Percentiles rank a stretch among this genome's conserved stretches.
These are phyloP conservation scores for Colletotrichum sp. DNA, from an alignment of 2,329 filamentous ascomycete genomes.

Conservation along the genomic window DNA sequence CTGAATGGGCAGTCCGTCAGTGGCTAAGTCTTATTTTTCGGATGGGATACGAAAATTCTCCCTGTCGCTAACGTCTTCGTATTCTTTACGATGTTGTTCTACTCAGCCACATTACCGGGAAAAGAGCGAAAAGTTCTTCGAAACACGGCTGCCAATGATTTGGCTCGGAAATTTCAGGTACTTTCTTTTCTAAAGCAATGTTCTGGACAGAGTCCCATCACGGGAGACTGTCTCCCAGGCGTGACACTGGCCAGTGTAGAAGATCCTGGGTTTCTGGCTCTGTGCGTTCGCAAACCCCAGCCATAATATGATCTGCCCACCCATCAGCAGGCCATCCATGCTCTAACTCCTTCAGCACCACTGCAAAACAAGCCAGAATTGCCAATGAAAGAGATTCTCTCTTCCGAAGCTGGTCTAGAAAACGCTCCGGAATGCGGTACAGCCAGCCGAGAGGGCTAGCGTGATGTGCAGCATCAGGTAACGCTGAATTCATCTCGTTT, in stretches of 20 bases:
- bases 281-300: background rate
- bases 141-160: accelerated
- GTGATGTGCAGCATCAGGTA: background rate
- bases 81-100: background rate
- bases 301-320: background rate
- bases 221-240: background rate
- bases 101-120: background rate
- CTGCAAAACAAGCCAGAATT: background rate
- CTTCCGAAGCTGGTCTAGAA: background rate
- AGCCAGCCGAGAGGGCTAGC: background rate
- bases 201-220: background rate
- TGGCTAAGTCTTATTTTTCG: background rate
- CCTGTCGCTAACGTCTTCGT: accelerated
- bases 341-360: background rate
- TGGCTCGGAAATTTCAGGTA: background rate
- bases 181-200: background rate
- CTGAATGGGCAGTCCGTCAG: background rate
- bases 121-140: background rate
- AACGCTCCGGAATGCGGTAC: background rate
- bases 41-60: background rate
- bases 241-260: background rate
- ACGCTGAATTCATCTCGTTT: background rate
- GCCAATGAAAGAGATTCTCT: background rate
- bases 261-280: background rate
- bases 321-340: background rate